Evolutionary conservation across 345 rosid species (phyloP), one percentile per base, ranked within the genome.

Genomic region (Citrus hindsii): DNA sequence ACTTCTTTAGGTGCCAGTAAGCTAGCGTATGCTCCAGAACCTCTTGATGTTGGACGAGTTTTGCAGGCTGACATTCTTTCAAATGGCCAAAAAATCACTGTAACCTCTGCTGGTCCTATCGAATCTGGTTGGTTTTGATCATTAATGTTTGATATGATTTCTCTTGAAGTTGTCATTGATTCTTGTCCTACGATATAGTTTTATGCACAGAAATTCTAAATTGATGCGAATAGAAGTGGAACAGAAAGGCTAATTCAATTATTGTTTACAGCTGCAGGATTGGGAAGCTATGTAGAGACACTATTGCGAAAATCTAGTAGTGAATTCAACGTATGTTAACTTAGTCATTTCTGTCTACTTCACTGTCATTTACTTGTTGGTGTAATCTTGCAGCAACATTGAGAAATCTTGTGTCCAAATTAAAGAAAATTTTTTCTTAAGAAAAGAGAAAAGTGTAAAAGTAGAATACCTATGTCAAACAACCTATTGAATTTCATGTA

Each of bases 1-100:
- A 40, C 42, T 75, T 81, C 22, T 38, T 71, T 80, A 96, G 99
- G 97, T 83, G 98, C 98, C 40, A 83, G 82, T 73, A 80, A 69
- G 66, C 71, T 83, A 10, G 82, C 83, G 37, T 97, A 97, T 87
- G 98, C 99, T 77, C 98, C 98, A 3, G 99, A 97, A 78, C 98
- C 99, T 14, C 86, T 90, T 69, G 99, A 94, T 80, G 87, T 93
- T 35, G 96, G 96, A 51, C 84, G 87, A 38, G 79, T 91, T 42
- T 80, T 97, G 83, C 92, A 86, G 85, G 98, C 87, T 21, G 98
- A 94, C 32, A 81, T 93, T 68, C 30, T 82, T 60, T 79, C 81
- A 28, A 87, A 90, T 74, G 89, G 99, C 75, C 95, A 88, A 76
- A 94, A 83, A 75, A 83, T 83, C 80, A 81, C 83, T 0, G 88